These are phyloP conservation scores for Talaromyces verruculosus DNA, from an alignment of 2,329 filamentous ascomycete species.

Conservation along the genomic window DNA sequence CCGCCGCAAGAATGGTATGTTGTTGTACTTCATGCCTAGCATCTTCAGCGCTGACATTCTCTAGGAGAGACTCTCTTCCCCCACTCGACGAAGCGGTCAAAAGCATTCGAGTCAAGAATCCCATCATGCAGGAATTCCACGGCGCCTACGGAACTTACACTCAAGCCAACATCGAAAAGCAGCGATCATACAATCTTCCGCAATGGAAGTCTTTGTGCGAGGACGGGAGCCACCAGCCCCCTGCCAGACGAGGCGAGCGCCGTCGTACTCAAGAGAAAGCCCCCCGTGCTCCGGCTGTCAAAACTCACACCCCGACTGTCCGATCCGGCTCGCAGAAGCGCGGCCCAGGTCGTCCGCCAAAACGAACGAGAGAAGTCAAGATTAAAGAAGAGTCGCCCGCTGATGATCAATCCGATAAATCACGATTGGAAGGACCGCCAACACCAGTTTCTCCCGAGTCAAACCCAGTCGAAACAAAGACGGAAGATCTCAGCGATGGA, in stretches of 20 bases:
- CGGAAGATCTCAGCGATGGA: constrained; percentile 53
- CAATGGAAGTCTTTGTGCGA: constrained; percentile 94
- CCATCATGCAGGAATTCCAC: constrained; percentile 97
- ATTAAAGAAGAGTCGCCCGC: constrained; percentile 40
- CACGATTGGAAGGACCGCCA: constrained; percentile 49
- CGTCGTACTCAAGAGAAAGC: constrained; percentile 52
- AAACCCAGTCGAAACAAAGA: constrained; percentile 56
- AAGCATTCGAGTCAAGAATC: constrained; percentile 88
- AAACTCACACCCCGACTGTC: constrained; percentile 33
- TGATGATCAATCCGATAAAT: constrained; percentile 40
- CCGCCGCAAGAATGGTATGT: constrained; percentile 89
- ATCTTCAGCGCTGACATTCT: background rate
- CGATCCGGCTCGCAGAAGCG: constrained; percentile 49
- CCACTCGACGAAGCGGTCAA: constrained; percentile 83
- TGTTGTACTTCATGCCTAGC: background rate
- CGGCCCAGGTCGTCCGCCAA: constrained; percentile 39
- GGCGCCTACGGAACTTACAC: constrained; percentile 93
- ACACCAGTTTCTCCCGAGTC: constrained; percentile 56
- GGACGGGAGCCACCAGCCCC: constrained; percentile 92
- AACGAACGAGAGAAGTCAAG: constrained; percentile 39
- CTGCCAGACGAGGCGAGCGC: constrained; percentile 73
- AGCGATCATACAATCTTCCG: constrained; percentile 91
- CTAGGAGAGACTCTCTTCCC: constrained; percentile 68
- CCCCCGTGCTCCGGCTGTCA: constrained; percentile 39
- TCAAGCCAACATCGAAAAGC: constrained; percentile 95